Evolutionary conservation across 176 grass and related monocot genomes (phyloP), one percentile per base, ranked within the genome.

Genomic region (Ensete ventricosum): DNA sequence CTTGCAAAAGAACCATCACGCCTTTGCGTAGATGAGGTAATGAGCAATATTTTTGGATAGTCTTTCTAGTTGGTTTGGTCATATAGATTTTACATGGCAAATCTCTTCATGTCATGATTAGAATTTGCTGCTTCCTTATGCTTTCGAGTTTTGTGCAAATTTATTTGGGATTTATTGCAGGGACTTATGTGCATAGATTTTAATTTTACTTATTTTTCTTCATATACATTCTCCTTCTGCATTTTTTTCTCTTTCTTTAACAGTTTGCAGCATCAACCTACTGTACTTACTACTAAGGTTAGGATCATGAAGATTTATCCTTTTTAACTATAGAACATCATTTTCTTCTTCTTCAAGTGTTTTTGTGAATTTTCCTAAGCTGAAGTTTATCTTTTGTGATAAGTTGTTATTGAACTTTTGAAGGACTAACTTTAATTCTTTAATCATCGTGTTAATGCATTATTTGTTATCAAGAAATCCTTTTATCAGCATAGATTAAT

Each of bases 1-100:
- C 78, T 91, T 54, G 92, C 92, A 55, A 96, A 96, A 73, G 92
- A 96, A 82, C 88, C 92, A 74, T 89, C 92, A 21, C 81, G 69
- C 51, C 79, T 96, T 24, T 88, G 89, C 77, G 92, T 96, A 22
- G 92, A 96, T 79, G 92, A 96, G 92, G 92, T 96, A 86, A 54
- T 64, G 21, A 1, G 14, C 24, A 16, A 29, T 11, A 27, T 27
- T 55, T 53, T 73, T 55, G 3, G 14, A 25, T 60, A 60, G 14
- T 9, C n/a, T n/a, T 50, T 11, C 9, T 70, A 20, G 17, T 52
- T 50, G 17, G 25, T 43, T 1, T 50, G 16, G 50, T n/a, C 16
- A 27, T 43, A n/a, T 69, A 60, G 17, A 20, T 60, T 14, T 20
- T n/a, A 17, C 2, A n/a, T 16, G 3, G 14, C 16, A 57, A 16